Percentiles rank a stretch among this genome's conserved stretches.
Evolutionary conservation across 164 flowering plant genomes (phyloP).

Genomic region (Nelumbo lutea): DNA sequence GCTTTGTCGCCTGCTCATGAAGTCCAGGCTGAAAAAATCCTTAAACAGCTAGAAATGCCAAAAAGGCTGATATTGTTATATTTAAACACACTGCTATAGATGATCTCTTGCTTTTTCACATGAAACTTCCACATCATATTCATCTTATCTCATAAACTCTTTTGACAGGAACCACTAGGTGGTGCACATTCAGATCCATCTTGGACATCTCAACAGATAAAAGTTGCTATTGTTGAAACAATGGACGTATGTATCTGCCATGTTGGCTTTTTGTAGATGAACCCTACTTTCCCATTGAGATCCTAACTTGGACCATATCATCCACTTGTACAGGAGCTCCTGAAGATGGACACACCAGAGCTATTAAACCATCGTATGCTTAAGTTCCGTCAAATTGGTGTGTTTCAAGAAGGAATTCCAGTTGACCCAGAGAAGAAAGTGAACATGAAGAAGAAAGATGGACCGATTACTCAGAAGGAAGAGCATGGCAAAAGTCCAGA

Average conservation of each 20-base stretch:
- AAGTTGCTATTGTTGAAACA: slow-evolving; percentile 50
- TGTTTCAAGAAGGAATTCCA: slow-evolving; percentile 65
- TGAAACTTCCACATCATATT: neutral
- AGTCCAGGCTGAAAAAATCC: too few relatives aligned
- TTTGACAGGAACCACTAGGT: slow-evolving; percentile 90
- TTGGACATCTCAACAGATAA: slow-evolving; percentile 92
- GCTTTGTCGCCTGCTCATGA: too few relatives aligned
- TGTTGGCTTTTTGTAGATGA: neutral
- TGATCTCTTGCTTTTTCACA: neutral
- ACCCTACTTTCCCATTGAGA: neutral
- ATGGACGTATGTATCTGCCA: slow-evolving; percentile 70
- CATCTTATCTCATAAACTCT: slow-evolving; percentile 4
- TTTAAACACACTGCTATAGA: too few relatives aligned
- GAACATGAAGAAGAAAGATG: slow-evolving; percentile 68
- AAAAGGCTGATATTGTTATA: too few relatives aligned
- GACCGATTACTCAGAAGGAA: slow-evolving; percentile 22
- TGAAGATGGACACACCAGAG: slow-evolving; percentile 54
- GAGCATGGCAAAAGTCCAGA: slow-evolving; percentile 25
- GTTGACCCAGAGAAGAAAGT: slow-evolving; percentile 47
- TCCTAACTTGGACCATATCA: neutral
- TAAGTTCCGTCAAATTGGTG: slow-evolving; percentile 75
- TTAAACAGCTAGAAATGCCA: too few relatives aligned
- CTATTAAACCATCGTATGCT: slow-evolving; percentile 55
- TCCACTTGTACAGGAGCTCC: slow-evolving; percentile 56
- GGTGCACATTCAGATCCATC: slow-evolving; percentile 91